Evolutionary conservation across 352 stramenopile species (phyloP).

Genomic region (Plasmopara muralis): DNA sequence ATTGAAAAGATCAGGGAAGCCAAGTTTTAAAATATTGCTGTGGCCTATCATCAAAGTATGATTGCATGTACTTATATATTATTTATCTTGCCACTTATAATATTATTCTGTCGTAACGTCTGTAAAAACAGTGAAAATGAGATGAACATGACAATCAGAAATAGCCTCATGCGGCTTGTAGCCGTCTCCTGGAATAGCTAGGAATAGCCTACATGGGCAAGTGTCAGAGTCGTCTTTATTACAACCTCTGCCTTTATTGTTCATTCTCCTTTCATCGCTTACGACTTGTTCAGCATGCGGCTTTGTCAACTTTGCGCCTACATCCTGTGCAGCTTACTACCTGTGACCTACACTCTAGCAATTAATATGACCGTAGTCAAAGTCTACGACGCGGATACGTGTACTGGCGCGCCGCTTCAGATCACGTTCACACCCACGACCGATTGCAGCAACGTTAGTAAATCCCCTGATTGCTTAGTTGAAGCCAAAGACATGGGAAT

Average conservation of each 20-base stretch:
- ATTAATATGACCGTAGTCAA: constrained; percentile 13
- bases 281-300: constrained; percentile 3
- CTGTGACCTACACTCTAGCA: neutral
- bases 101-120: too few species aligned
- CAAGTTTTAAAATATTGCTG: too few species aligned
- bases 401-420: constrained; percentile 14
- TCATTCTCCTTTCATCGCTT: neutral
- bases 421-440: constrained; percentile 14
- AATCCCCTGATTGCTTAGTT: constrained; percentile 5
- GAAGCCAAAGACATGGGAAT: constrained; percentile 13
- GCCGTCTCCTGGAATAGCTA: neutral
- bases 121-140: neutral
- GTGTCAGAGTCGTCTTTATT: neutral
- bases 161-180: neutral
- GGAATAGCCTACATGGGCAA: too few species aligned
- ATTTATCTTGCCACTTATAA: too few species aligned
- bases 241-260: neutral
- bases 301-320: constrained; percentile 3
- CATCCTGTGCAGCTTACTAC: constrained; percentile 1
- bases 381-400: constrained; percentile 15
- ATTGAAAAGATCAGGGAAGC: too few species aligned
- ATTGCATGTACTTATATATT: too few species aligned
- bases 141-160: neutral
- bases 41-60: too few species aligned
- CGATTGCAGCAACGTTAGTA: constrained; percentile 7